phyloP scores from a whole-genome alignment of 176 grass and related monocot species.

The Oryza meridionalis region DNA sequence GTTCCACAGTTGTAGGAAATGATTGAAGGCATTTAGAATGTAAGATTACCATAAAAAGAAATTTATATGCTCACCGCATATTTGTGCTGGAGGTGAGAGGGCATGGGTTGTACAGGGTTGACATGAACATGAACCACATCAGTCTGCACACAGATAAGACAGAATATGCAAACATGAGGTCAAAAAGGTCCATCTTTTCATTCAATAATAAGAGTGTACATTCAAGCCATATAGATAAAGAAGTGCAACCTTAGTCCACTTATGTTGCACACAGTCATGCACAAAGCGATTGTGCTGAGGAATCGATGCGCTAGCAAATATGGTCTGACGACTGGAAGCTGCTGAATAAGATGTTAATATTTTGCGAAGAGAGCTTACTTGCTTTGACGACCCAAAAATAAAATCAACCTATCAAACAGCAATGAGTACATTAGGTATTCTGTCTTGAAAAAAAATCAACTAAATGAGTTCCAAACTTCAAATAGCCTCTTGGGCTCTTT shows the following conservation, averaged over 20 bases:
- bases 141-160: slow-evolving; percentile 50
- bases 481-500: background rate
- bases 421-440: background rate
- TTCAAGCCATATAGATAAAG: background rate
- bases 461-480: background rate
- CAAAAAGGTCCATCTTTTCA: slow-evolving; percentile 31
- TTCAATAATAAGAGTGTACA: slow-evolving; percentile 9
- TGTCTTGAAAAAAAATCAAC: background rate
- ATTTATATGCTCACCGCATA: slow-evolving; percentile 57
- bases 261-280: slow-evolving; percentile 82
- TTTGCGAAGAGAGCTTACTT: slow-evolving; percentile 81
- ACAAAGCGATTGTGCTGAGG: slow-evolving; percentile 94
- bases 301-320: slow-evolving; percentile 93
- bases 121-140: slow-evolving; percentile 95
- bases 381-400: slow-evolving; percentile 84
- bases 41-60: background rate
- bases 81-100: slow-evolving; percentile 63
- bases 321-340: slow-evolving; percentile 64
- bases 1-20: background rate
- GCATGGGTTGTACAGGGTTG: slow-evolving; percentile 75
- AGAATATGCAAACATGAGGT: background rate
- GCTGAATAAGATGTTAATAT: slow-evolving; percentile 83
- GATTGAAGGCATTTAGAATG: background rate
- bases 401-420: slow-evolving; percentile 76
- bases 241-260: slow-evolving; percentile 82